Conservation (phyloP, 2,329 filamentous ascomycete species). For the Ilyonectria robusta region DNA sequence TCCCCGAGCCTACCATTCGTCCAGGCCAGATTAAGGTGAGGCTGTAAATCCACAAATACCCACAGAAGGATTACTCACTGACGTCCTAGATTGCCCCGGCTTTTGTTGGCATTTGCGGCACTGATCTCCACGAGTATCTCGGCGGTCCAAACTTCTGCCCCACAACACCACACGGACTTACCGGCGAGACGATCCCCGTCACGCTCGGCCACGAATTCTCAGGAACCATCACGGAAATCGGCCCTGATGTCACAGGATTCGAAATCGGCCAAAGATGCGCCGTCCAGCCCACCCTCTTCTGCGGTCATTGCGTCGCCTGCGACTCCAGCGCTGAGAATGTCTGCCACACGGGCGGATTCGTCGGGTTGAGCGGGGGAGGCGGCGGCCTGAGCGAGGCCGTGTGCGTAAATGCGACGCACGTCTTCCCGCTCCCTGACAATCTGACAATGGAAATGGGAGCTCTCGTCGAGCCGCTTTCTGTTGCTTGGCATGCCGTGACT, state of each 20-base stretch:
- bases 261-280: conserved; percentile 70
- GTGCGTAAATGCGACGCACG: conserved; percentile 63
- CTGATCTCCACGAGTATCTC: conserved; percentile 51
- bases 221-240: conserved; percentile 72
- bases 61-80: neutral
- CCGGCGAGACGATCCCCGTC: conserved; percentile 69
- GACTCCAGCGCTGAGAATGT: conserved; percentile 67
- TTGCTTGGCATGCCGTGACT: conserved; percentile 62
- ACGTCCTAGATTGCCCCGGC: conserved; percentile 46
- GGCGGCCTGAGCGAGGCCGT: conserved; percentile 70
- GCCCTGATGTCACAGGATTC: conserved; percentile 61
- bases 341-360: conserved; percentile 62
- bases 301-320: conserved; percentile 70
- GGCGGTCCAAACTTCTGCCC: conserved; percentile 53
- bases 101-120: conserved; percentile 66
- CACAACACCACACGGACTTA: conserved; percentile 71
- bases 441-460: conserved; percentile 66
- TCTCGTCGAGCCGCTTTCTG: conserved; percentile 66
- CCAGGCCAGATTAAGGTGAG: conserved; percentile 62
- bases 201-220: conserved; percentile 77
- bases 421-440: conserved; percentile 65
- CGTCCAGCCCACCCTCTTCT: conserved; percentile 72
- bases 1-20: conserved; percentile 62
- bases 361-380: conserved; percentile 58
- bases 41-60: rapidly evolving